Percentiles rank a stretch among this genome's conserved stretches.
Conservation (phyloP, 257 asterid species). For the Gentiana macrophylla region DNA sequence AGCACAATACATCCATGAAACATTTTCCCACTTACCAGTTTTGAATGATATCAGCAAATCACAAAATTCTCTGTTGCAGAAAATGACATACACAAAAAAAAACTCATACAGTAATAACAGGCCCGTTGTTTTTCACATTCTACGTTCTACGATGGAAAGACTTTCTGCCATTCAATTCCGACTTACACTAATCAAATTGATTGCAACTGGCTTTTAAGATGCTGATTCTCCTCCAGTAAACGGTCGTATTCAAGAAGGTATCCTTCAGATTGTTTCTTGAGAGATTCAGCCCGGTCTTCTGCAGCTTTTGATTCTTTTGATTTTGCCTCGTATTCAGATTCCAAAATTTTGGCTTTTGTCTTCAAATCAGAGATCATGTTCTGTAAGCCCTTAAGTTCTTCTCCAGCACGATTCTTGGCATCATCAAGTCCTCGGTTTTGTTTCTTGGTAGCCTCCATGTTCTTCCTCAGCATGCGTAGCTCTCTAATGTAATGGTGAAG, state of each 20-base stretch:
- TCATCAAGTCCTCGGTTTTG: slow-evolving; percentile 37
- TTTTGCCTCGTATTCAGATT: slow-evolving; percentile 21
- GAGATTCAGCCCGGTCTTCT: slow-evolving; percentile 27
- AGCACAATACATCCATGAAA: too few relatives aligned
- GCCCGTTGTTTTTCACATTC: too few relatives aligned
- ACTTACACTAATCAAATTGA: slow-evolving; percentile 17
- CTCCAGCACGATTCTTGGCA: slow-evolving; percentile 12
- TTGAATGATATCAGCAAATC: too few relatives aligned
- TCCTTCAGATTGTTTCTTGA: slow-evolving; percentile 26
- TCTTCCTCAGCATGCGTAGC: slow-evolving; percentile 73
- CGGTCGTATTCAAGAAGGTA: slow-evolving; percentile 29
- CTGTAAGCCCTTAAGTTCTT: slow-evolving; percentile 17
- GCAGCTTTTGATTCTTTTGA: slow-evolving; percentile 18
- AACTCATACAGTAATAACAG: too few relatives aligned
- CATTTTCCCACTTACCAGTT: too few relatives aligned
- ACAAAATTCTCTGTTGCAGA: too few relatives aligned
- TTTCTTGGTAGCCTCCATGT: slow-evolving; percentile 58
- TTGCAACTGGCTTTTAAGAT: slow-evolving; percentile 24
- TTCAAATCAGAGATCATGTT: slow-evolving; percentile 17
- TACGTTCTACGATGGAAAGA: slow-evolving; percentile 9
- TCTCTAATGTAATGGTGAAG: slow-evolving; percentile 86
- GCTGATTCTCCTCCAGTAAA: slow-evolving; percentile 40
- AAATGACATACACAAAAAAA: too few relatives aligned
- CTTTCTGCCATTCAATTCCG: slow-evolving; percentile 21
- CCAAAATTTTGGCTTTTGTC: slow-evolving; percentile 13